phyloP scores from a whole-genome alignment of 2,329 filamentous ascomycete species.

The Xylaria sp. region DNA sequence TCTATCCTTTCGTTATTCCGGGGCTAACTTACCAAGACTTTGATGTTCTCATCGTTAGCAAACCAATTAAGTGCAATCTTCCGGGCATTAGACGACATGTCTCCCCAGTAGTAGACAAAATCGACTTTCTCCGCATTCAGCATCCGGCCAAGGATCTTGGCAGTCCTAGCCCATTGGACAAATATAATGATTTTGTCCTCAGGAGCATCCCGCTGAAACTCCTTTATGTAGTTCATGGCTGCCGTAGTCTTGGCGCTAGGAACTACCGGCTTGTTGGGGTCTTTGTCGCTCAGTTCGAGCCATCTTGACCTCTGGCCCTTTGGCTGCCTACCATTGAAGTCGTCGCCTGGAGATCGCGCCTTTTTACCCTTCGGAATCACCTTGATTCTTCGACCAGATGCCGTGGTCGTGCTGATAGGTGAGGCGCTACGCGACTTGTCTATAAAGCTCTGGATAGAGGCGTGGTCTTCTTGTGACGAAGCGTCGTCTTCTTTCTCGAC shows the following conservation, averaged over 20 bases:
- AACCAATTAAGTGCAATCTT: conserved; percentile 30
- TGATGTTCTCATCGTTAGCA: neutral
- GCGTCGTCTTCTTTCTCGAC: too few relatives aligned
- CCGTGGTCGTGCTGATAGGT: too few relatives aligned
- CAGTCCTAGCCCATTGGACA: conserved; percentile 31
- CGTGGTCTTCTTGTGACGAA: too few relatives aligned
- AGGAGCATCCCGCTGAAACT: neutral
- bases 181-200: conserved; percentile 23
- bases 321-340: too few relatives aligned
- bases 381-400: too few relatives aligned
- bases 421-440: too few relatives aligned
- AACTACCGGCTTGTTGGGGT: neutral
- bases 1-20: conserved; percentile 4
- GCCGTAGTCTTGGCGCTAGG: neutral
- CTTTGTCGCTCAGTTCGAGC: too few relatives aligned
- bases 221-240: neutral
- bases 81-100: conserved; percentile 21
- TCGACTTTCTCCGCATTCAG: conserved; percentile 33
- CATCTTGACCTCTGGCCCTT: too few relatives aligned
- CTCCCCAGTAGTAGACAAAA: conserved; percentile 45
- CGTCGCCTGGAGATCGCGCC: too few relatives aligned
- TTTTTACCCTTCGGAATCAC: too few relatives aligned
- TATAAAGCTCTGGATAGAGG: too few relatives aligned
- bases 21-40: conserved; percentile 43
- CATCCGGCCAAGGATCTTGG: conserved; percentile 41